These are phyloP conservation scores for Celoporthe dispersa DNA, from an alignment of 2,329 filamentous ascomycete species.

Conservation along the genomic window DNA sequence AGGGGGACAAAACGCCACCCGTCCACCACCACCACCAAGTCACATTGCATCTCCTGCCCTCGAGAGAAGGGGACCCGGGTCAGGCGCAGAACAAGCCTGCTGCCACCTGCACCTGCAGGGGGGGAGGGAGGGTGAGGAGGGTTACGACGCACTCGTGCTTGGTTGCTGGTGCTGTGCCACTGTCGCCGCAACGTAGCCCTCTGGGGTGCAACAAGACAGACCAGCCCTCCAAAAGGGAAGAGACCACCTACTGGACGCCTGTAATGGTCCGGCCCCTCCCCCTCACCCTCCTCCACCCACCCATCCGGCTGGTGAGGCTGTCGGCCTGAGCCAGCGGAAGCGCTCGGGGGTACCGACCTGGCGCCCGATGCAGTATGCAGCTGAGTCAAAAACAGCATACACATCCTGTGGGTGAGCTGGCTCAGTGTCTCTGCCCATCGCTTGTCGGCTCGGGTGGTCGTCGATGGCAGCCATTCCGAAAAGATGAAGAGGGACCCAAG, in stretches of 20 bases:
- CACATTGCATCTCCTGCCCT: neutral
- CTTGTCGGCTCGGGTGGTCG: neutral
- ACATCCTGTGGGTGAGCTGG: neutral
- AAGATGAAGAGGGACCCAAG: neutral
- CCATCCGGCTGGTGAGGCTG: constrained; percentile 20
- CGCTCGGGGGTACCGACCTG: constrained; percentile 16
- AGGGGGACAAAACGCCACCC: neutral
- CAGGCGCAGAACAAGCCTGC: neutral
- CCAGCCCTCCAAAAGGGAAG: neutral
- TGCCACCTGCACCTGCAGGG: neutral
- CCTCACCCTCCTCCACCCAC: neutral
- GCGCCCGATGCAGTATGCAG: constrained; percentile 13
- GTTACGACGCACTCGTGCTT: neutral
- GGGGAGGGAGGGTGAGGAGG: no score
- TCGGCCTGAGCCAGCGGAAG: constrained; percentile 21
- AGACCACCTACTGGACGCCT: neutral
- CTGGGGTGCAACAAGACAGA: neutral
- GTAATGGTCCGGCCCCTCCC: neutral
- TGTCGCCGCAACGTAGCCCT: neutral
- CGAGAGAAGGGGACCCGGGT: neutral
- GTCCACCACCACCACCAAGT: neutral
- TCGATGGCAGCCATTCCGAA: neutral
- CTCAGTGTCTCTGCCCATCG: neutral
- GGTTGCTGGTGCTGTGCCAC: neutral
- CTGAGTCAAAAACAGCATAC: neutral